Percentiles rank a stretch among this genome's conserved stretches.
Conservation (phyloP, 345 rosid species). For the Eucalyptus pumila region DNA sequence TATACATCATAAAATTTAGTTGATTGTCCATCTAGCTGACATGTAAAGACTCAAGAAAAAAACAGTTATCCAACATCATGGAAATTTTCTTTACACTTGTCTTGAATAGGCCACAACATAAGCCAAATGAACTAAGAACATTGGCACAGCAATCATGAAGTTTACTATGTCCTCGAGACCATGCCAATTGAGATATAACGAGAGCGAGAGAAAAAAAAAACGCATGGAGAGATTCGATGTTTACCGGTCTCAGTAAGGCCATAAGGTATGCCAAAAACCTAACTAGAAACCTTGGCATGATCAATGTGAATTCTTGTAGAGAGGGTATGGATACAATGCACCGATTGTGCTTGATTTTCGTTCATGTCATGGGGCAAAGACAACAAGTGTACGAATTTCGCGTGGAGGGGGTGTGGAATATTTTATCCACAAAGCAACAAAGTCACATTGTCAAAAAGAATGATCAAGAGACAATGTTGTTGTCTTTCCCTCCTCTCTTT, state of each 20-base stretch:
- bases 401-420: neutral
- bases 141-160: accelerated
- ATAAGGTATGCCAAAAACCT: neutral
- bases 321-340: neutral
- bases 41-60: neutral
- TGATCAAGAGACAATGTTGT: neutral
- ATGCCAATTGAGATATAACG: neutral
- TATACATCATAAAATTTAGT: neutral
- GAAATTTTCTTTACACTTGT: neutral
- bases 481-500: neutral
- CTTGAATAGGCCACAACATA: neutral
- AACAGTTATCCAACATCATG: neutral
- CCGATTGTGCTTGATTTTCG: neutral
- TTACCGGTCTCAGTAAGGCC: neutral
- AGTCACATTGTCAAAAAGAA: neutral
- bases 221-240: neutral
- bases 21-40: accelerated
- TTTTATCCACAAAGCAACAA: neutral
- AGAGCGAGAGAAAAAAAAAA: neutral
- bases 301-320: neutral
- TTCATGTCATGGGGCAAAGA: neutral
- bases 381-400: neutral
- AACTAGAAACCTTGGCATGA: neutral
- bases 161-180: neutral
- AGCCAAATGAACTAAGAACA: neutral